Evolutionary conservation across 495 filamentous ascomycete genomes (phyloP).

Genomic region (Penicillium desertorum): DNA sequence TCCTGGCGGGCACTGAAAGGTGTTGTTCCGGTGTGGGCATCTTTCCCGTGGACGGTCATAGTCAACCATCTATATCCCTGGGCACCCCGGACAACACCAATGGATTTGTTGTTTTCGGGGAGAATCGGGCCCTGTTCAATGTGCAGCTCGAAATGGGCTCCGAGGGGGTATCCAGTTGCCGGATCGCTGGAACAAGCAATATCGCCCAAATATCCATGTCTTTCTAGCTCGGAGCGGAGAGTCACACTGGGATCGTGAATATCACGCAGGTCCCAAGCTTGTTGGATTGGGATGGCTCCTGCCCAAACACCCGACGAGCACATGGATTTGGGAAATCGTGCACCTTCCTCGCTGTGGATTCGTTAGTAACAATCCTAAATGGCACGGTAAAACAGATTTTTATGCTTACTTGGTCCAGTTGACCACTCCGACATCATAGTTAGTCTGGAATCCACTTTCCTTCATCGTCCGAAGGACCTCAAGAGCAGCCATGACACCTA

Average conservation of each 20-base stretch:
- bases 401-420: slow-evolving; percentile 68
- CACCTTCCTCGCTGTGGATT: slow-evolving; percentile 63
- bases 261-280: slow-evolving; percentile 58
- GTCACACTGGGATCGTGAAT: slow-evolving; percentile 55
- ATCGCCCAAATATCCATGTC: slow-evolving; percentile 65
- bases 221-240: slow-evolving; percentile 54
- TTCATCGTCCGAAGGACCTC: slow-evolving; percentile 66
- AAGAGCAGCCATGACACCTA: slow-evolving; percentile 66
- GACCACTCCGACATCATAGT: slow-evolving; percentile 63
- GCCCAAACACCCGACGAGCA: slow-evolving; percentile 73
- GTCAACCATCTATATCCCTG: slow-evolving; percentile 62
- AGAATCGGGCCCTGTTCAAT: slow-evolving; percentile 78
- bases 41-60: slow-evolving; percentile 58
- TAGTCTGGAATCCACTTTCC: slow-evolving; percentile 61
- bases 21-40: slow-evolving; percentile 75
- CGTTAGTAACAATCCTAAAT: slow-evolving; percentile 23
- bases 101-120: slow-evolving; percentile 52
- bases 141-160: slow-evolving; percentile 76
- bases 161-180: slow-evolving; percentile 43
- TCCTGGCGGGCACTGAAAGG: slow-evolving; percentile 53
- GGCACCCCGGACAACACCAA: slow-evolving; percentile 68
- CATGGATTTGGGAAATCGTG: slow-evolving; percentile 77
- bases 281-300: slow-evolving; percentile 56
- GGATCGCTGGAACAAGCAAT: slow-evolving; percentile 42
- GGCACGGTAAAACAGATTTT: not conserved